phyloP scores from a whole-genome alignment of 148 eudicot species.

The Oxyria digyna region DNA sequence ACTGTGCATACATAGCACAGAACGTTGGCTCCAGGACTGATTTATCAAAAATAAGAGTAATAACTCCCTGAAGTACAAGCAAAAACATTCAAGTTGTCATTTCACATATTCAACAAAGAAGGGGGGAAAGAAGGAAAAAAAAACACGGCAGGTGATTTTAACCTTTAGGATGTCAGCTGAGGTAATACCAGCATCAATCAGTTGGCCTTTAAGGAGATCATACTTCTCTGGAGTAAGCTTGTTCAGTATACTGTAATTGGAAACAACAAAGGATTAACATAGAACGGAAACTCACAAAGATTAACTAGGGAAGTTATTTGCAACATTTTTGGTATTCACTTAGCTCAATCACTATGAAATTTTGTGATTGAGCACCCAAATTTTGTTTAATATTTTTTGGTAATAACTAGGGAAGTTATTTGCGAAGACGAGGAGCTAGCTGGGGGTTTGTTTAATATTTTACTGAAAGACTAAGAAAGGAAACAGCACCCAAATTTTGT shows the following conservation, averaged over 20 bases:
- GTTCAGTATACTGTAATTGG: constrained; percentile 63
- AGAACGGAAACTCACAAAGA: neutral
- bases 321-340: neutral
- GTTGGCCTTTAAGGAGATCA: constrained; percentile 77
- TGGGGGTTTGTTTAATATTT: neutral
- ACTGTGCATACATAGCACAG: constrained; percentile 83
- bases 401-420: too few species aligned
- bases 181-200: constrained; percentile 80
- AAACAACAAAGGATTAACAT: neutral
- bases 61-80: constrained; percentile 55
- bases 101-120: neutral
- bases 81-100: constrained; percentile 4
- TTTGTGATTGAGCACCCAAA: too few species aligned
- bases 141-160: neutral
- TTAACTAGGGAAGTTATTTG: neutral
- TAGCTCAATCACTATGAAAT: neutral
- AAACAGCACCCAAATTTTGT: neutral
- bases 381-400: too few species aligned
- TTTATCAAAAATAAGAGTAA: constrained; percentile 89
- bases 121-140: neutral
- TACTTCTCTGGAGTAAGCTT: constrained; percentile 96
- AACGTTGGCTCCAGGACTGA: constrained; percentile 96
- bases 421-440: too few species aligned
- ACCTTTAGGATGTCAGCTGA: constrained; percentile 89
- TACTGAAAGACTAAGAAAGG: neutral